phyloP scores from a whole-genome alignment of 2,329 filamentous ascomycete species.

The Aspergillus sp. region DNA sequence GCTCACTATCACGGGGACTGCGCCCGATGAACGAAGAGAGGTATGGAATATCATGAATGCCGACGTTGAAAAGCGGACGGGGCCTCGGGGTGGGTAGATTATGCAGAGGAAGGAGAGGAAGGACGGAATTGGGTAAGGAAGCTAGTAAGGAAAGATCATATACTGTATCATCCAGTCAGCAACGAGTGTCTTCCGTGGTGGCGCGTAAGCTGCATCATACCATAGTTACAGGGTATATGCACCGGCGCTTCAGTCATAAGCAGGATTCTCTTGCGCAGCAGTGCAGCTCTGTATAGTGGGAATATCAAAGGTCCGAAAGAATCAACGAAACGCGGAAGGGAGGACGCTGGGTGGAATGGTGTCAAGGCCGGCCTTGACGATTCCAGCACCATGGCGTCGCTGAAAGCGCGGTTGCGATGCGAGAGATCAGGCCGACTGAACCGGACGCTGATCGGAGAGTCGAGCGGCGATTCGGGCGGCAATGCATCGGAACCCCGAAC shows the following conservation, averaged over 20 bases:
- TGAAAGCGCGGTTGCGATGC: constrained; percentile 33
- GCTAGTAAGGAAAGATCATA: constrained; percentile 92
- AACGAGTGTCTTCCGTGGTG: constrained; percentile 2
- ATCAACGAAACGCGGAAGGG: constrained; percentile 68
- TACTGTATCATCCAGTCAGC: constrained; percentile 48
- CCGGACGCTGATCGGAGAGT: constrained; percentile 45
- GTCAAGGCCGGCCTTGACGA: constrained; percentile 55
- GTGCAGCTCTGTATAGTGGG: constrained; percentile 77
- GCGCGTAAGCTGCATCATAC: constrained; percentile 43
- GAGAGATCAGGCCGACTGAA: constrained; percentile 33
- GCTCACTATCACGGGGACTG: constrained; percentile 22
- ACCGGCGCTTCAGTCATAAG: constrained; percentile 83
- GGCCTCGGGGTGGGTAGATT: constrained; percentile 58
- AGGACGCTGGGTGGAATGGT: constrained; percentile 77
- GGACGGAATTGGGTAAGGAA: constrained; percentile 70
- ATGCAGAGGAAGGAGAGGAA: constrained; percentile 59
- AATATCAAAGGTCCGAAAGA: constrained; percentile 88
- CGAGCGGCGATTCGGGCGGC: constrained; percentile 43
- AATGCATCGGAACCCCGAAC: constrained; percentile 32
- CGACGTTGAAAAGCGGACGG: constrained; percentile 82
- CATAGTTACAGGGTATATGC: constrained; percentile 78
- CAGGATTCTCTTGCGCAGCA: constrained; percentile 80
- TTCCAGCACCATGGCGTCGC: constrained; percentile 36
- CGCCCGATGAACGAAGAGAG: constrained; percentile 59
- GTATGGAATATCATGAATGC: constrained; percentile 83